Evolutionary conservation across 805 yeast species (phyloP).

Genomic region (Hagleromyces aurorensis): DNA sequence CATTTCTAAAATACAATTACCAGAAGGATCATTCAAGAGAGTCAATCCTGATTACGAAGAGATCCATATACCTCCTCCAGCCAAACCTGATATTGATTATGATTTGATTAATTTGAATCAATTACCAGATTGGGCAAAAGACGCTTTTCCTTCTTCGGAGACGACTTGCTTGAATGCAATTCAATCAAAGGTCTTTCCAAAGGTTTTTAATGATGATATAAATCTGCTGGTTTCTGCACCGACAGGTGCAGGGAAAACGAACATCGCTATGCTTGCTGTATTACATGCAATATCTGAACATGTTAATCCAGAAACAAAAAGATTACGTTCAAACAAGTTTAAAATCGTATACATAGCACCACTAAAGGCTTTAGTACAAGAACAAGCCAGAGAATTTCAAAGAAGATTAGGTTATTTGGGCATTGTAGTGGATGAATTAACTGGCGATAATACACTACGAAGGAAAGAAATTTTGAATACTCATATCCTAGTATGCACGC

Average conservation of each 20-base stretch:
- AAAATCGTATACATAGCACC: slow-evolving; percentile 90
- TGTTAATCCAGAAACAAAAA: slow-evolving; percentile 39
- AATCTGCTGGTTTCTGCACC: slow-evolving; percentile 91
- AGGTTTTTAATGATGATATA: slow-evolving; percentile 63
- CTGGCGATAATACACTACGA: slow-evolving; percentile 81
- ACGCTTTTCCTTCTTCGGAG: slow-evolving; percentile 63
- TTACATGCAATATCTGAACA: slow-evolving; percentile 52
- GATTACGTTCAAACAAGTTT: slow-evolving; percentile 46
- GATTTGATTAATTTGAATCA: slow-evolving; percentile 47
- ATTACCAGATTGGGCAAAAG: slow-evolving; percentile 77
- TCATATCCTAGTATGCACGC: slow-evolving; percentile 84
- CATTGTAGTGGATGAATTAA: slow-evolving; percentile 70
- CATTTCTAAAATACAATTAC: slow-evolving; percentile 59
- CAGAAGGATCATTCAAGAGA: slow-evolving; percentile 76
- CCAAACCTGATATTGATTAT: slow-evolving; percentile 35
- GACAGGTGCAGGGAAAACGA: slow-evolving; percentile 98
- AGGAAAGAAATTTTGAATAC: slow-evolving; percentile 69
- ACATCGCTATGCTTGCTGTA: slow-evolving; percentile 83
- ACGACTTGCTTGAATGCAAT: slow-evolving; percentile 65
- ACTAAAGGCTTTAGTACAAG: slow-evolving; percentile 88
- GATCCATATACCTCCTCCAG: slow-evolving; percentile 86
- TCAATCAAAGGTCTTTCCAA: slow-evolving; percentile 74
- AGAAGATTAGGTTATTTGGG: slow-evolving; percentile 60
- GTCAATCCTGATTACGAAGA: slow-evolving; percentile 73
- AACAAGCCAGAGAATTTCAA: slow-evolving; percentile 81